Evolutionary conservation across 2,329 filamentous ascomycete species (phyloP), one percentile per base, ranked within the genome.

Genomic region (Xylaria sp.): DNA sequence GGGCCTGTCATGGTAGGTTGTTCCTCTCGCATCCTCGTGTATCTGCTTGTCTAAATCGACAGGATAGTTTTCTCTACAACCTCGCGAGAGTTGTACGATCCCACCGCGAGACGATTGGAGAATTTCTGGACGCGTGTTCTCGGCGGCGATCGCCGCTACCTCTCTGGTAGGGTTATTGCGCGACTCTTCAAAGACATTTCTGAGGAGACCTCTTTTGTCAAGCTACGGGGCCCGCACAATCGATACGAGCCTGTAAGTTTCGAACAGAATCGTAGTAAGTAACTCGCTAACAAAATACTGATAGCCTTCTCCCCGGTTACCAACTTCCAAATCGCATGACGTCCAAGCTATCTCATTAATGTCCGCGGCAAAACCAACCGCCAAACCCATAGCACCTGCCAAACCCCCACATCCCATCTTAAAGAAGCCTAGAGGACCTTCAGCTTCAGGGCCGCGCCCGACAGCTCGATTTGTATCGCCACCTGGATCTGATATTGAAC

Each of bases 71-170:
- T 87, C 67, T 86, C 85, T 10, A 85, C 81, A 29, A 88, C 84
- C 15, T 83, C 83, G 64, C 83, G 84, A 68, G 81, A 81, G 66
- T 79, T 87, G 31, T 79, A 81, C 61, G 85, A 88, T 67, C 86
- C 86, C n/a, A 88, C 85, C 3, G 85, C 85, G 27, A 83, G 82
- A 60, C 84, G 86, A 17, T 75, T 88, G 19, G 86, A 88, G 70
- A 85, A 87, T 68, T 87, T 87, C 67, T 89, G 86, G 86, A 88
- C 85, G 82, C 85, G 87, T 69, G 84, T 88, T 55, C 85, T 85
- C 80, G 85, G 85, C 33, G 88, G 86, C 67, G 77, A 86, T 64
- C 78, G 82, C 27, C 79, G 82, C 33, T 71, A 79, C 54, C 76
- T 87, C 48, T 82, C 83, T 47, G 86, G 83, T 38, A 77, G 76